phyloP scores from a whole-genome alignment of 768 basidiomycete genomes.

The Pisolithus microcarpus region DNA sequence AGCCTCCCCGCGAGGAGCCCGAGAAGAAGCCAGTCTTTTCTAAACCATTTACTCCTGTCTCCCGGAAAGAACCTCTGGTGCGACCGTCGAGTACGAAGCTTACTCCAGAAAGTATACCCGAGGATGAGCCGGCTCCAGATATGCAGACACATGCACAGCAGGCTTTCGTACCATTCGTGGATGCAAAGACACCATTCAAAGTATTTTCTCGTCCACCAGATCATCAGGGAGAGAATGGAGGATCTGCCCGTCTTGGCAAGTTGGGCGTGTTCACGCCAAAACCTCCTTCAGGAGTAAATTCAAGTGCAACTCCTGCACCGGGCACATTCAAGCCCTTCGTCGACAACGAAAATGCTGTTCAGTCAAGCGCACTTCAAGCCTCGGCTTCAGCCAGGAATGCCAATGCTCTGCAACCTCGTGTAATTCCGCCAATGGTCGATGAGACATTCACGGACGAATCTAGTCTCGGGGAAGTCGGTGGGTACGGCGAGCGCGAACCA shows the following conservation, averaged over 20 bases:
- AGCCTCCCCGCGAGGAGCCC: conserved; percentile 31
- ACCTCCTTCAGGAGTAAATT: conserved; percentile 17
- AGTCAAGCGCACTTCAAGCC: conserved; percentile 4
- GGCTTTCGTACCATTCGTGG: conserved; percentile 37
- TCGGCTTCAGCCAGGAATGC: conserved; percentile 16
- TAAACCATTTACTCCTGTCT: conserved; percentile 58
- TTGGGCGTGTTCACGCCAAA: conserved; percentile 40
- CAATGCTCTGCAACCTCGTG: conserved; percentile 15
- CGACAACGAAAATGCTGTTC: conserved; percentile 13
- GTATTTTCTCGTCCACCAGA: conserved; percentile 66
- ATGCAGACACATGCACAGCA: conserved; percentile 16
- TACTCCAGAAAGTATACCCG: conserved; percentile 13
- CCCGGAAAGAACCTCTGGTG: conserved; percentile 30
- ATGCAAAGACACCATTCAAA: conserved; percentile 38
- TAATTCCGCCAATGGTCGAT: conserved; percentile 17
- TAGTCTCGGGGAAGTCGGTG: conserved; percentile 17
- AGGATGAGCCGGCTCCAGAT: conserved; percentile 5
- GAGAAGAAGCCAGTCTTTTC: conserved; percentile 42
- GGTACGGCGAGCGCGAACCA: conserved; percentile 8
- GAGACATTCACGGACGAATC: conserved; percentile 28
- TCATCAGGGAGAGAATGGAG: conserved; percentile 33
- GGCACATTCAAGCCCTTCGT: conserved; percentile 34
- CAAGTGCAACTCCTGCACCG: conserved; percentile 1
- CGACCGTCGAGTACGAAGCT: conserved; percentile 17
- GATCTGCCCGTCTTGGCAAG: conserved; percentile 6